phyloP scores from a whole-genome alignment of 768 basidiomycete genomes.

The Leccinum imitatum region DNA sequence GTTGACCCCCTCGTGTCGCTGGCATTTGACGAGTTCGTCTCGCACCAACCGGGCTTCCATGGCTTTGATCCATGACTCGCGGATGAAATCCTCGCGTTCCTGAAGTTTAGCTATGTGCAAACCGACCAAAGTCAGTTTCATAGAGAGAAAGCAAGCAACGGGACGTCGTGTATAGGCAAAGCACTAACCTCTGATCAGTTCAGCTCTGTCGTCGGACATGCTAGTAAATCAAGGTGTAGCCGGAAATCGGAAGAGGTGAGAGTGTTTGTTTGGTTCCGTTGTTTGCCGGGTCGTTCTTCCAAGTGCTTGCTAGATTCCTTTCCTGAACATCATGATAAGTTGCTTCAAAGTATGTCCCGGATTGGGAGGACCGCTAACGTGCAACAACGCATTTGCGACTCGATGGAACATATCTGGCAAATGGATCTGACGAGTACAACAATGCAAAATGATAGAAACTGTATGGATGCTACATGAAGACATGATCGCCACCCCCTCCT shows the following conservation, averaged over 20 bases:
- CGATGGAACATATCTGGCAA: neutral
- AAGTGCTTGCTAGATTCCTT: too few species aligned
- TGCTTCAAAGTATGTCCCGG: neutral
- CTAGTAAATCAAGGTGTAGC: slow-evolving; percentile 4
- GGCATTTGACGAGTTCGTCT: slow-evolving; percentile 88
- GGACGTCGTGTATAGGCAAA: neutral
- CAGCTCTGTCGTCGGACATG: slow-evolving; percentile 36
- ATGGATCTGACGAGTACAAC: neutral
- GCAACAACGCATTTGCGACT: neutral
- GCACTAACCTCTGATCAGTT: slow-evolving; percentile 33
- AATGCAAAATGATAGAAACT: neutral
- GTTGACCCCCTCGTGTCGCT: slow-evolving; percentile 88
- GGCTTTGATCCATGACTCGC: slow-evolving; percentile 91
- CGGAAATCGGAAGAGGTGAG: slow-evolving; percentile 1
- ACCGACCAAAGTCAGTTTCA: neutral
- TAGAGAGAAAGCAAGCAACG: neutral
- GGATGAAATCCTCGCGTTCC: slow-evolving; percentile 72
- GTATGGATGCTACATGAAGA: neutral
- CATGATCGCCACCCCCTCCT: neutral
- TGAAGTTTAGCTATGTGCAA: slow-evolving; percentile 52
- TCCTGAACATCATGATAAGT: too few species aligned
- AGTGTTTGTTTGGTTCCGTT: slow-evolving; percentile 15
- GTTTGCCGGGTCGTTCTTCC: too few species aligned
- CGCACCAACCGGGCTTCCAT: slow-evolving; percentile 92
- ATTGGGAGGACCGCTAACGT: neutral